These are phyloP conservation scores for Metarhizium robertsii DNA, from an alignment of 2,329 filamentous ascomycete species.

Conservation along the genomic window DNA sequence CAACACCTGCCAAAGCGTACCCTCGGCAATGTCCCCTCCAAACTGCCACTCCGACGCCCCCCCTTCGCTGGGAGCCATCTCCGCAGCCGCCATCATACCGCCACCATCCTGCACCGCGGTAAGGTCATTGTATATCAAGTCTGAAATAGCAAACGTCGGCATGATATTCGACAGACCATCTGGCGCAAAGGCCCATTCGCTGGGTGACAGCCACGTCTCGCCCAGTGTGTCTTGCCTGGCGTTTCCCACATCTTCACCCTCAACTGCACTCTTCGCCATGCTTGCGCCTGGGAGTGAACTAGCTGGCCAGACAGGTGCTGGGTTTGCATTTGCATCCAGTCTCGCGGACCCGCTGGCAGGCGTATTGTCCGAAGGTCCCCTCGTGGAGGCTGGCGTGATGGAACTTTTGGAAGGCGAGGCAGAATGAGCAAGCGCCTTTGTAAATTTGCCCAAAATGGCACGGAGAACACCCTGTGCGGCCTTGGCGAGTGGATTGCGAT, in stretches of 20 bases:
- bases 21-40: constrained; percentile 43
- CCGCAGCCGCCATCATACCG: constrained; percentile 4
- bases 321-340: neutral
- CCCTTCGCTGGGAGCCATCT: neutral
- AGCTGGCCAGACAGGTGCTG: neutral
- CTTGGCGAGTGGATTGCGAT: constrained; percentile 42
- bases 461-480: constrained; percentile 45
- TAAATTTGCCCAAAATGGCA: constrained; percentile 44
- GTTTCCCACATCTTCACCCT: neutral
- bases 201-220: neutral
- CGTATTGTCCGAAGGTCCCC: neutral
- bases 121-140: constrained; percentile 48
- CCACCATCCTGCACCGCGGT: constrained; percentile 28
- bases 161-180: constrained; percentile 43
- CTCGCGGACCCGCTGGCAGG: neutral
- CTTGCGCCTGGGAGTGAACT: neutral
- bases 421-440: constrained; percentile 33
- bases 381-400: constrained; percentile 7
- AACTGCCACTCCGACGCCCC: constrained; percentile 34
- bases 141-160: constrained; percentile 47
- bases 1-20: constrained; percentile 47
- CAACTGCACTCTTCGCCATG: neutral
- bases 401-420: constrained; percentile 9
- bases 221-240: neutral
- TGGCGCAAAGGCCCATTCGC: constrained; percentile 29